These are phyloP conservation scores for Athelia psychrophila DNA, from an alignment of 1,284 basidiomycete genomes.

Conservation along the genomic window DNA sequence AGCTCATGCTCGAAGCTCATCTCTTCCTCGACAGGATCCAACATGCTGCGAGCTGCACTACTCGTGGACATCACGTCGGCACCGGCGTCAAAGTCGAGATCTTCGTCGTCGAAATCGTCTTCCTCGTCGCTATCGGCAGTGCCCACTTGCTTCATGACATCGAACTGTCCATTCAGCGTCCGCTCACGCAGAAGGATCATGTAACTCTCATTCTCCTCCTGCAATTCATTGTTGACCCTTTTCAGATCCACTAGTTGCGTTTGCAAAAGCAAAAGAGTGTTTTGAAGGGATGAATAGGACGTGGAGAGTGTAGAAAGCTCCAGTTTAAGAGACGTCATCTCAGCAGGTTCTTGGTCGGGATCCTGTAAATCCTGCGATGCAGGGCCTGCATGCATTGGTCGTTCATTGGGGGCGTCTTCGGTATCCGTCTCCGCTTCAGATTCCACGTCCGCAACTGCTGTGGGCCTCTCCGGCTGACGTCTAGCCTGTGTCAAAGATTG, in stretches of 20 bases:
- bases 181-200: conserved; percentile 88
- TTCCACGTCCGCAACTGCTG: conserved; percentile 19
- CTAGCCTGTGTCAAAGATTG: conserved; percentile 70
- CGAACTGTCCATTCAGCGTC: conserved; percentile 84
- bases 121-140: conserved; percentile 45
- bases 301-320: conserved; percentile 80
- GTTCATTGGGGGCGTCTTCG: conserved; percentile 35
- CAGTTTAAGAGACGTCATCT: conserved; percentile 76
- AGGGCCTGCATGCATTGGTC: conserved; percentile 19
- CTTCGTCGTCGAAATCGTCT: conserved; percentile 48
- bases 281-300: conserved; percentile 76
- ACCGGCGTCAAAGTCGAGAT: conserved; percentile 32
- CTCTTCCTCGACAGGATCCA: conserved; percentile 60
- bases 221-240: conserved; percentile 76
- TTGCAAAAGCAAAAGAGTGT: conserved; percentile 71
- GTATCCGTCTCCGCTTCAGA: conserved; percentile 25
- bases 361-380: conserved; percentile 47
- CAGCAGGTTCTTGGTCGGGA: conserved; percentile 71
- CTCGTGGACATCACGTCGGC: conserved; percentile 57
- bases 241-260: conserved; percentile 75
- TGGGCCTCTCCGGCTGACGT: conserved; percentile 45
- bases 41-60: conserved; percentile 44
- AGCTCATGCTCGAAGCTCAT: conserved; percentile 32
- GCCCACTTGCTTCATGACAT: conserved; percentile 67
- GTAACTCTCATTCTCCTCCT: conserved; percentile 95